These are phyloP conservation scores for Achaetomium macrosporum DNA, from an alignment of 2,329 filamentous ascomycete species.

Conservation along the genomic window DNA sequence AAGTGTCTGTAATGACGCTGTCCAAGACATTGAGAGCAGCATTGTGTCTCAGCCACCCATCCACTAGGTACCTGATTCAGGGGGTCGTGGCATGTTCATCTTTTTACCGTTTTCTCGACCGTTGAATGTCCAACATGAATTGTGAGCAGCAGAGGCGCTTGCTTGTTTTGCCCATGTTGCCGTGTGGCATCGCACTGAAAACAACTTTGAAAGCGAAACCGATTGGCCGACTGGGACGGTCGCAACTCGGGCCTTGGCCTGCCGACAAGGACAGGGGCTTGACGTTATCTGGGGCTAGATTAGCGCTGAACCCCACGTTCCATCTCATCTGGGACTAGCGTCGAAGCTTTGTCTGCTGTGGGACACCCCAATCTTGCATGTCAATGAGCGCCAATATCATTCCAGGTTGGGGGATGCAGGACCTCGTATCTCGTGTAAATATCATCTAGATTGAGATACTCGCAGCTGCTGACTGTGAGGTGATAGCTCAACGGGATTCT, in stretches of 20 bases:
- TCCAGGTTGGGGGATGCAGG: not conserved
- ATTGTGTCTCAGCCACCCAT: too few species aligned
- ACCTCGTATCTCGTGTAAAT: not conserved
- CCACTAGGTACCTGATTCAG: too few species aligned
- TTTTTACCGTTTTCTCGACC: too few species aligned
- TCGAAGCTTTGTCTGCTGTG: constrained; percentile 4
- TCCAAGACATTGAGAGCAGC: too few species aligned
- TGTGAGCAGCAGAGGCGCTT: not conserved
- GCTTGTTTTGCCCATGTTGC: constrained; percentile 7
- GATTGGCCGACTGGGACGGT: constrained; percentile 6
- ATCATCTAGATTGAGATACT: not conserved
- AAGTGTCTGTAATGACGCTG: too few species aligned
- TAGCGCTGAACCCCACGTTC: not conserved
- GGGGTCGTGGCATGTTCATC: too few species aligned
- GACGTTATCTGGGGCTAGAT: constrained; percentile 10
- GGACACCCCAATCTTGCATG: constrained; percentile 14
- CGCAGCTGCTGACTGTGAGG: not conserved
- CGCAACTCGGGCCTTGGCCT: constrained; percentile 9
- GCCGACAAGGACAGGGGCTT: constrained; percentile 10
- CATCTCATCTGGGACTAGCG: constrained; percentile 8
- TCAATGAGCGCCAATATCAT: constrained; percentile 4
- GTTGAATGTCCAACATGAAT: not conserved
- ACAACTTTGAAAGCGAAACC: not conserved
- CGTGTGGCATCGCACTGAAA: not conserved
- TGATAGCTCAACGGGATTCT: too few species aligned